These are phyloP conservation scores for Asclepias syriaca DNA, from an alignment of 257 asterid species.

Conservation along the genomic window DNA sequence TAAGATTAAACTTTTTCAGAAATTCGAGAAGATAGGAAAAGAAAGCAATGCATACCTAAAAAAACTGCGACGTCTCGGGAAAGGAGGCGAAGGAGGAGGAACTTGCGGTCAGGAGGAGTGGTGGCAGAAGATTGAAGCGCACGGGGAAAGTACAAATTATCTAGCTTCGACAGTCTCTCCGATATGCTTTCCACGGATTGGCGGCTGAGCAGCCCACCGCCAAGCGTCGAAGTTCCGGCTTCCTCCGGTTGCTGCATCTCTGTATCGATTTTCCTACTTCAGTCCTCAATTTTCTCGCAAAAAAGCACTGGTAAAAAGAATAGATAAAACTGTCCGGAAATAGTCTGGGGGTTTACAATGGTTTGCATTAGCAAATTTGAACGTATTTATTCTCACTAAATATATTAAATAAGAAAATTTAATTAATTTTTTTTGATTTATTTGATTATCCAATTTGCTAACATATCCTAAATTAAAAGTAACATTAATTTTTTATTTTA, in stretches of 20 bases:
- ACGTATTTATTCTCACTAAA: no score
- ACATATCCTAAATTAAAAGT: no score
- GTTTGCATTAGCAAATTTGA: no score
- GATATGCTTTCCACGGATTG: slow-evolving; percentile 58
- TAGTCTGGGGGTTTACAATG: no score
- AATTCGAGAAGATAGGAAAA: not conserved
- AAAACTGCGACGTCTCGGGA: slow-evolving; percentile 82
- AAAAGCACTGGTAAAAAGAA: no score
- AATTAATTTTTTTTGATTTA: no score
- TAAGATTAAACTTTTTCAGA: not conserved
- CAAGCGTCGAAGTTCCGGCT: slow-evolving; percentile 4
- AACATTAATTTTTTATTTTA: no score
- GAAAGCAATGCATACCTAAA: slow-evolving; percentile 35
- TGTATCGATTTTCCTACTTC: not conserved
- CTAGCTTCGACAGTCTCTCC: slow-evolving; percentile 57
- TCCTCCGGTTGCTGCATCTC: not conserved
- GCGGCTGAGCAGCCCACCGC: slow-evolving; percentile 22
- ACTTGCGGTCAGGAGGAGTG: slow-evolving; percentile 56
- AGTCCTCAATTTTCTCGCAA: not conserved
- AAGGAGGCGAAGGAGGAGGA: slow-evolving; percentile 71
- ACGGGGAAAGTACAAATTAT: slow-evolving; percentile 88
- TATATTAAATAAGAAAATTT: no score
- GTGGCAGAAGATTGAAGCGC: slow-evolving; percentile 62
- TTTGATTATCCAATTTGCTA: no score
- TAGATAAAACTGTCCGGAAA: no score